These are phyloP conservation scores for Apiotrichum gamsii DNA, from an alignment of 1,284 basidiomycete genomes.

Conservation along the genomic window DNA sequence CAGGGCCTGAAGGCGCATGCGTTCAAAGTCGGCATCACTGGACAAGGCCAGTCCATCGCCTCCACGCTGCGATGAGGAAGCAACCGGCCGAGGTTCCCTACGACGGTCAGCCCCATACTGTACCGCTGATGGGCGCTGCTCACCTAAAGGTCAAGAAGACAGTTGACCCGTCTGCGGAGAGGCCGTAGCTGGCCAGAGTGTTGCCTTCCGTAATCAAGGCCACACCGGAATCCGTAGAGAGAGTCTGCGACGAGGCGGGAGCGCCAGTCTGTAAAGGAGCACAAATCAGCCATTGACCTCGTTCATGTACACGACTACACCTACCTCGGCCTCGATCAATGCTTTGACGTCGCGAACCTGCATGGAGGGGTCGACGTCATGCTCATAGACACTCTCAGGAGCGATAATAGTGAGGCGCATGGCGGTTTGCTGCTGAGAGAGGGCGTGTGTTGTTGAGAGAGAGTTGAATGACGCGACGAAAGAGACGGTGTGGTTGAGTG, in stretches of 20 bases:
- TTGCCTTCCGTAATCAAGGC: constrained; percentile 26
- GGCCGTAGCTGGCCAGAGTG: constrained; percentile 35
- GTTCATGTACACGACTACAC: no score
- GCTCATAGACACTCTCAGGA: constrained; percentile 62
- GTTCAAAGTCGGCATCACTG: constrained; percentile 73
- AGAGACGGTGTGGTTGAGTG: not conserved
- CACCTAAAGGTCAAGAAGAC: constrained; percentile 41
- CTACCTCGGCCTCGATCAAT: constrained; percentile 80
- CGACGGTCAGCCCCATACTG: not conserved
- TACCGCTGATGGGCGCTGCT: no score
- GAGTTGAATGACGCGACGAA: not conserved
- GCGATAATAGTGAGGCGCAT: constrained; percentile 80
- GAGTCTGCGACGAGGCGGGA: constrained; percentile 17
- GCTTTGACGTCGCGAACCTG: constrained; percentile 82
- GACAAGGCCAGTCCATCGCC: not conserved
- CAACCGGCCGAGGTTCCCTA: constrained; percentile 3
- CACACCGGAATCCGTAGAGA: constrained; percentile 38
- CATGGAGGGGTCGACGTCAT: constrained; percentile 83
- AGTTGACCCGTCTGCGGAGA: constrained; percentile 29
- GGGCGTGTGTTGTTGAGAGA: not conserved
- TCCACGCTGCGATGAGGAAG: constrained; percentile 42
- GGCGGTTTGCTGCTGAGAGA: constrained; percentile 17
- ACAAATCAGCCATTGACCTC: no score
- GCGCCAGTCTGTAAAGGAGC: constrained; percentile 38
- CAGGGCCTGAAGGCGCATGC: constrained; percentile 79